phyloP scores from a whole-genome alignment of 139 green algal genomes.

The Picochlorum sp. region DNA sequence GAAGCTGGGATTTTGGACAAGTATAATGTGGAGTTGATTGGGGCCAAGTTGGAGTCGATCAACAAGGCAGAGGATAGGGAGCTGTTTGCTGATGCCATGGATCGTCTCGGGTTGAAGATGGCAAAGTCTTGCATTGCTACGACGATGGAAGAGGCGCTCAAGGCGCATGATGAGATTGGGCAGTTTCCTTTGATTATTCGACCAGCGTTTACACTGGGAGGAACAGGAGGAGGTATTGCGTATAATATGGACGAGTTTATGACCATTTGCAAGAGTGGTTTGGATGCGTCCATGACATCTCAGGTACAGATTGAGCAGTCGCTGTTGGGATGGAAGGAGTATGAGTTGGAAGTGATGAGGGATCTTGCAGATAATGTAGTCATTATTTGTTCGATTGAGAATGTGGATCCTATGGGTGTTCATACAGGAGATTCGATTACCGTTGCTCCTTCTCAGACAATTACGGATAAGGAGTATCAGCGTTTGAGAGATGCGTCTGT shows the following conservation, averaged over 20 bases:
- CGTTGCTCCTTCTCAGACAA: slow-evolving; percentile 47
- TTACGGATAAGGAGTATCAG: slow-evolving; percentile 84
- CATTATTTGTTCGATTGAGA: slow-evolving; percentile 99
- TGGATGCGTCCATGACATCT: slow-evolving; percentile 87
- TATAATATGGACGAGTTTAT: slow-evolving; percentile 98
- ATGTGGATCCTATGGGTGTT: slow-evolving; percentile 99
- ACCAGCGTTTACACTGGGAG: slow-evolving; percentile 96
- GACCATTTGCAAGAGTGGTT: slow-evolving; percentile 59
- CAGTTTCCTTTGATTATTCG: slow-evolving; percentile 95
- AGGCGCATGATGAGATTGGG: slow-evolving; percentile 33
- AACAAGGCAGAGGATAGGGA: slow-evolving; percentile 94
- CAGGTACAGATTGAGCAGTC: slow-evolving; percentile 84
- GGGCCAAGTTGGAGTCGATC: slow-evolving; percentile 97
- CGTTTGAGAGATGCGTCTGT: slow-evolving; percentile 80
- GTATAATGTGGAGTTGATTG: slow-evolving; percentile 94
- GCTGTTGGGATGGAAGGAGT: slow-evolving; percentile 98
- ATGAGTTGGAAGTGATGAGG: slow-evolving; percentile 93
- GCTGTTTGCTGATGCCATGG: slow-evolving; percentile 93
- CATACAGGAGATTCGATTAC: slow-evolving; percentile 88
- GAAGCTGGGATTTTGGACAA: slow-evolving; percentile 85
- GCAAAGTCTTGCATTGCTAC: slow-evolving; percentile 31
- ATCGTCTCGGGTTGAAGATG: slow-evolving; percentile 70
- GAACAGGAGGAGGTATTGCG: slow-evolving; percentile 93
- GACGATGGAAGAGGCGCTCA: slow-evolving; percentile 44
- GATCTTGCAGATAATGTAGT: slow-evolving; percentile 97